A percentile compares a stretch with the other conserved stretches of the same genome.
These are phyloP conservation scores for Neurospora sp. DNA, from an alignment of 495 filamentous ascomycete species.

Conservation along the genomic window DNA sequence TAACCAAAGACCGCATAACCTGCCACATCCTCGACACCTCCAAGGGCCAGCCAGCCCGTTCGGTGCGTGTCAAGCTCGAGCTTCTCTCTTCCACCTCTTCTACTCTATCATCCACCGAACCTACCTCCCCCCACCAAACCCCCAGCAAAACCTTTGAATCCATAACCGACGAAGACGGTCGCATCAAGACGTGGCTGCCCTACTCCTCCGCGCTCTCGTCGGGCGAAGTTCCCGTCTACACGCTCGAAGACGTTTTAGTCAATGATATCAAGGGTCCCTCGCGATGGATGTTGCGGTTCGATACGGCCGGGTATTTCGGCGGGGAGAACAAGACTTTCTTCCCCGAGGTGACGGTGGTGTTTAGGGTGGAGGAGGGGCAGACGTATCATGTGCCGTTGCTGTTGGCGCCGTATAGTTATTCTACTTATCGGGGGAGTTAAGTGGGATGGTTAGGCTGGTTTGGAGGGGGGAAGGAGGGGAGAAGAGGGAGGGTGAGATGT, in stretches of 20 bases:
- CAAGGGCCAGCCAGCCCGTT: slow-evolving; percentile 54
- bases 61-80: slow-evolving; percentile 67
- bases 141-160: slow-evolving; percentile 50
- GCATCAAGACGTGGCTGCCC: slow-evolving; percentile 68
- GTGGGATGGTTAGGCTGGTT: too few relatives aligned
- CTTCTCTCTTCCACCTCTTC: slow-evolving; percentile 53
- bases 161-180: slow-evolving; percentile 75
- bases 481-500: too few relatives aligned
- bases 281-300: slow-evolving; percentile 65
- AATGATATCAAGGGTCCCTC: slow-evolving; percentile 19
- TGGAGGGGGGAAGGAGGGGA: too few relatives aligned
- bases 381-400: slow-evolving; percentile 92
- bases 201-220: slow-evolving; percentile 32
- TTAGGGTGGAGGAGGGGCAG: slow-evolving; percentile 60
- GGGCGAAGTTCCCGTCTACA: slow-evolving; percentile 43
- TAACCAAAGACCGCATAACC: slow-evolving; percentile 42
- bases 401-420: slow-evolving; percentile 83
- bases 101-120: slow-evolving; percentile 2
- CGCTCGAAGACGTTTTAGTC: slow-evolving; percentile 34
- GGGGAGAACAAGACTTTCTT: slow-evolving; percentile 71
- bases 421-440: slow-evolving; percentile 75
- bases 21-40: slow-evolving; percentile 55
- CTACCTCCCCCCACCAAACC: background rate
- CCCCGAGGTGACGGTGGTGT: slow-evolving; percentile 80
- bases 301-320: slow-evolving; percentile 68